phyloP scores from a whole-genome alignment of 2,329 filamentous ascomycete genomes.

The Leptographium procerum region DNA sequence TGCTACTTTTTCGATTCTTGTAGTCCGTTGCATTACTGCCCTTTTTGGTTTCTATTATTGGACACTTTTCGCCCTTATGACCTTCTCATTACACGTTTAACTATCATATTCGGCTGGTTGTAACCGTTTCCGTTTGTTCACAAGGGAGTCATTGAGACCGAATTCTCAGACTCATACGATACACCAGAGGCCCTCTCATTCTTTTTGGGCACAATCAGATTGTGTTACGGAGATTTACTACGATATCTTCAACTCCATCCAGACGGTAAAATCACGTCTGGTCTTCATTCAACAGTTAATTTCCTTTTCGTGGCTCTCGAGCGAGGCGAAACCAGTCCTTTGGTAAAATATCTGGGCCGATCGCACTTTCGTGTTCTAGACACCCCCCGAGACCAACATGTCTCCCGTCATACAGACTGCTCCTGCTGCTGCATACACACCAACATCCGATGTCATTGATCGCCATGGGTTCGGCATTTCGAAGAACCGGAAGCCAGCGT shows the following conservation, averaged over 20 bases:
- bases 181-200: background rate
- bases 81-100: background rate
- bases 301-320: background rate
- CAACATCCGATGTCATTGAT: constrained; percentile 41
- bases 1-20: background rate
- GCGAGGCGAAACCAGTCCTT: background rate
- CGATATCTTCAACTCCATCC: background rate
- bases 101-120: constrained; percentile 3
- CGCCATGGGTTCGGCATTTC: constrained; percentile 48
- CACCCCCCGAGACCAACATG: constrained; percentile 23
- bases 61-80: constrained; percentile 2
- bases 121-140: background rate
- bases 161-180: background rate
- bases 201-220: background rate
- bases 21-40: constrained; percentile 2
- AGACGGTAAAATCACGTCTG: background rate
- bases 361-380: background rate
- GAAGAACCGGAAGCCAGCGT: constrained; percentile 56
- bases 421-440: constrained; percentile 33
- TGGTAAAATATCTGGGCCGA: background rate
- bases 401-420: constrained; percentile 38
- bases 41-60: background rate
- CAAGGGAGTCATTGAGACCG: background rate
- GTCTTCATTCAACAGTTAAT: background rate
- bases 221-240: background rate